phyloP scores from a whole-genome alignment of 805 yeast genomes.

The Saccharomycopsis vini region DNA sequence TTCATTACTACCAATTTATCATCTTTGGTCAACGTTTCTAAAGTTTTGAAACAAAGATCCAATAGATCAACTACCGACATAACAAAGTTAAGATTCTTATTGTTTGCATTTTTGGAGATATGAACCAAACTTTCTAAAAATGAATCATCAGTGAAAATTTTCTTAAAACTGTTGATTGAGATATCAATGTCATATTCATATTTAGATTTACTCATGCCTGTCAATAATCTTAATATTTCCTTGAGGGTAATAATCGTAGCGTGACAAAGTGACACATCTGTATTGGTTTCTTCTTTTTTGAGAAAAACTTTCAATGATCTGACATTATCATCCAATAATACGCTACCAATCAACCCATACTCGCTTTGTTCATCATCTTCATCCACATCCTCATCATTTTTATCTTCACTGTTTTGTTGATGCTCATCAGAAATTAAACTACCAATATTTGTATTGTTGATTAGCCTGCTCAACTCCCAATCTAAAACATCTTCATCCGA shows the following conservation, averaged over 20 bases:
- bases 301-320: slow-evolving; percentile 11
- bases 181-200: slow-evolving; percentile 40
- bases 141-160: slow-evolving; percentile 60
- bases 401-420: slow-evolving; percentile 1
- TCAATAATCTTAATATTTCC: slow-evolving; percentile 44
- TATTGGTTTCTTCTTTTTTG: slow-evolving; percentile 30
- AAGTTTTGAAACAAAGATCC: slow-evolving; percentile 26
- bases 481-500: not conserved
- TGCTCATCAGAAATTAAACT: too few species aligned
- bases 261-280: slow-evolving; percentile 53
- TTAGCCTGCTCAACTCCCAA: not conserved
- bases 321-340: slow-evolving; percentile 49
- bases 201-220: slow-evolving; percentile 32
- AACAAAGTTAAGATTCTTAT: slow-evolving; percentile 14
- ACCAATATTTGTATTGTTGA: not conserved
- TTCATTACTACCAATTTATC: slow-evolving; percentile 22
- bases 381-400: slow-evolving; percentile 13
- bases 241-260: slow-evolving; percentile 61
- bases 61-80: slow-evolving; percentile 12
- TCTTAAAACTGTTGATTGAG: slow-evolving; percentile 52
- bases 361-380: slow-evolving; percentile 26
- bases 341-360: slow-evolving; percentile 42
- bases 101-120: slow-evolving; percentile 45
- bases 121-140: slow-evolving; percentile 61
- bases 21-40: slow-evolving; percentile 39